phyloP scores from a whole-genome alignment of 2,329 filamentous ascomycete genomes.

The Xylaria sp. region DNA sequence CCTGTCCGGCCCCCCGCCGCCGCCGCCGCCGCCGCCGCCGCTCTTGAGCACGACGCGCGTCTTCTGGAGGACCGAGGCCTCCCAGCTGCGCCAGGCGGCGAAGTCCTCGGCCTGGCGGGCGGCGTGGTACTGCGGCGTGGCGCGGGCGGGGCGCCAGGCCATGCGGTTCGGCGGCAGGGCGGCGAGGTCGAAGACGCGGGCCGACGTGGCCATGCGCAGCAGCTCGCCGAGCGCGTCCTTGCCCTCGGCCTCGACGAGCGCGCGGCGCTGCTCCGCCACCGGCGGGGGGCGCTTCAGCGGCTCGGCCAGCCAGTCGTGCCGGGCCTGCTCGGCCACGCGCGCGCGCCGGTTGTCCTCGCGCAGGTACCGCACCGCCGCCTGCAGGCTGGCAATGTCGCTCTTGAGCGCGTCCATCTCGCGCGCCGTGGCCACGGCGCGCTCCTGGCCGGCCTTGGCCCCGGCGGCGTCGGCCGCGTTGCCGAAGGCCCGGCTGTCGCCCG shows the following conservation, averaged over 20 bases:
- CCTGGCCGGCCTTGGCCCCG: slow-evolving; percentile 60
- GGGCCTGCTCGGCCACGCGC: slow-evolving; percentile 57
- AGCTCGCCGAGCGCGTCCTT: slow-evolving; percentile 67
- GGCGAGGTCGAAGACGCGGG: slow-evolving; percentile 62
- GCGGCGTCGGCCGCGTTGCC: slow-evolving; percentile 50
- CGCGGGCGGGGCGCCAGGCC: slow-evolving; percentile 66
- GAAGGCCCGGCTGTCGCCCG: slow-evolving; percentile 61
- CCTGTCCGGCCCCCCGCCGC: slow-evolving; percentile 15
- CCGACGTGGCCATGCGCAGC: slow-evolving; percentile 60
- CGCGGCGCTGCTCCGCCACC: slow-evolving; percentile 62
- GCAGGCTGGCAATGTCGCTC: slow-evolving; percentile 65
- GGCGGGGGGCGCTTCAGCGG: slow-evolving; percentile 56
- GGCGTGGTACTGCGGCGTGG: slow-evolving; percentile 67
- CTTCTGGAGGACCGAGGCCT: slow-evolving; percentile 57
- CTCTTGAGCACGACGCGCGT: slow-evolving; percentile 43
- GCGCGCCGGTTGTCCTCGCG: slow-evolving; percentile 68
- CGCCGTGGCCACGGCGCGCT: slow-evolving; percentile 69
- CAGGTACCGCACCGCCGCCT: slow-evolving; percentile 68
- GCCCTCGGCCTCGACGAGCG: slow-evolving; percentile 61
- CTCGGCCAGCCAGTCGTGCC: slow-evolving; percentile 65
- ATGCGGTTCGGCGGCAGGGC: slow-evolving; percentile 61
- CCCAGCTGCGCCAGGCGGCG: slow-evolving; percentile 63
- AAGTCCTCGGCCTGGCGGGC: slow-evolving; percentile 68
- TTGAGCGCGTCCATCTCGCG: slow-evolving; percentile 74
- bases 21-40: slow-evolving; percentile 21